Conservation (phyloP, 805 yeast species). For the Candida multigemmis region DNA sequence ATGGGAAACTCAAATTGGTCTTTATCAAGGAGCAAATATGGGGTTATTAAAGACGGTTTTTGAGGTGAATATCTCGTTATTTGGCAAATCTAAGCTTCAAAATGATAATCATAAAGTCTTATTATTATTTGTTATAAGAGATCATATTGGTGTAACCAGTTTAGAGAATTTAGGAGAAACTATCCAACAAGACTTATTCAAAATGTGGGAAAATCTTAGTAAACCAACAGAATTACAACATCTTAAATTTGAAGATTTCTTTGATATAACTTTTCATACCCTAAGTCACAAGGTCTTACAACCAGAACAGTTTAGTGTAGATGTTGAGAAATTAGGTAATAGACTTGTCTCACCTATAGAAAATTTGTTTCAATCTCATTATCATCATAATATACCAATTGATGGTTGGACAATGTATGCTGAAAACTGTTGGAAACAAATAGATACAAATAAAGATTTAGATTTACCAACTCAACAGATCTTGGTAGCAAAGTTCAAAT, state of each 20-base stretch:
- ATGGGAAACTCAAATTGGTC: constrained; percentile 96
- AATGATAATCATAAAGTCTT: constrained; percentile 49
- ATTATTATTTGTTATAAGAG: constrained; percentile 82
- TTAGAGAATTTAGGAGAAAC: constrained; percentile 61
- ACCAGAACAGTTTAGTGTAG: constrained; percentile 56
- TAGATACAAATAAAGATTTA: constrained; percentile 84
- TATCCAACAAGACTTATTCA: constrained; percentile 57
- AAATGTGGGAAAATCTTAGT: constrained; percentile 69
- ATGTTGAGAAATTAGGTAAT: constrained; percentile 56
- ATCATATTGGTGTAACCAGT: constrained; percentile 84
- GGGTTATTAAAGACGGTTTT: constrained; percentile 90
- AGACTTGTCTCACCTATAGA: constrained; percentile 33
- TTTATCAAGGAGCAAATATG: constrained; percentile 97
- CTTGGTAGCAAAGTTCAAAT: constrained; percentile 86
- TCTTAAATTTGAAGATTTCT: constrained; percentile 60
- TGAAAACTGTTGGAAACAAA: constrained; percentile 87
- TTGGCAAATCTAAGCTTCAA: constrained; percentile 45
- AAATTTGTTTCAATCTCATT: constrained; percentile 53
- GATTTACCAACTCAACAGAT: constrained; percentile 97
- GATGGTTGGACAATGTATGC: constrained; percentile 97
- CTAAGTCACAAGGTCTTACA: constrained; percentile 82
- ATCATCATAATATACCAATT: constrained; percentile 80
- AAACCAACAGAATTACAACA: constrained; percentile 61
- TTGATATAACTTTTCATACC: constrained; percentile 75
- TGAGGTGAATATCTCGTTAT: constrained; percentile 84